Evolutionary conservation across 2,329 filamentous ascomycete genomes (phyloP).

Genomic region (Aaosphaeria arxii): DNA sequence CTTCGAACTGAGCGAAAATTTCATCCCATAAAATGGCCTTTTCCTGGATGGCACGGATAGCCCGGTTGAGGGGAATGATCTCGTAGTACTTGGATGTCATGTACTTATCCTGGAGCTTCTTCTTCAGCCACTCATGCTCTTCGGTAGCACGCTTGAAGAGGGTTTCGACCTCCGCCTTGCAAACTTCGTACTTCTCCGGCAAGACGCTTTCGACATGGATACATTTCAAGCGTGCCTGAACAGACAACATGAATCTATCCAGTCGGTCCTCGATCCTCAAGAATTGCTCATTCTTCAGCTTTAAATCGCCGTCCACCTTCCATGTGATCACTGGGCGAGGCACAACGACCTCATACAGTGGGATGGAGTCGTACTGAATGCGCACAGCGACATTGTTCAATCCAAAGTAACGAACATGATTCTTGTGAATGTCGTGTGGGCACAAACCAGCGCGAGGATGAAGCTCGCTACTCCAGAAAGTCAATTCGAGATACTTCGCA

Average conservation of each 20-base stretch:
- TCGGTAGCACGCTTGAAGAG: constrained; percentile 78
- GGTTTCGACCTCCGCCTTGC: constrained; percentile 75
- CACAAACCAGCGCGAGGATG: constrained; percentile 74
- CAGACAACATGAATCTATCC: constrained; percentile 81
- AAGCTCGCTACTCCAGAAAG: constrained; percentile 88
- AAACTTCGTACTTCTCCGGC: constrained; percentile 80
- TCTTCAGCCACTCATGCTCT: constrained; percentile 71
- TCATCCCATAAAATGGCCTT: constrained; percentile 93
- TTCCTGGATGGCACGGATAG: constrained; percentile 86
- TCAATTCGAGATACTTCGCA: constrained; percentile 95
- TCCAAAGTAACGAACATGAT: constrained; percentile 91
- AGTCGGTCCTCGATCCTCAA: constrained; percentile 76
- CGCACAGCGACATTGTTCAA: constrained; percentile 80
- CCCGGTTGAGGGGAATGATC: constrained; percentile 86
- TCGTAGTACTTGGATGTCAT: constrained; percentile 95
- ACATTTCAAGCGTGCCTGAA: constrained; percentile 76
- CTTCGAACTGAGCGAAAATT: constrained; percentile 85
- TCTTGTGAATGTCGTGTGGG: constrained; percentile 85
- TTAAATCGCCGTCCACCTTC: constrained; percentile 94
- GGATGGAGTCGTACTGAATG: constrained; percentile 89
- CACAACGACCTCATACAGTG: constrained; percentile 90
- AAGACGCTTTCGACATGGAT: constrained; percentile 91
- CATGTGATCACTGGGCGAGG: constrained; percentile 88
- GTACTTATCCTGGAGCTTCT: constrained; percentile 83
- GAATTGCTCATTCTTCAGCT: constrained; percentile 89